Evolutionary conservation across 352 stramenopile genomes (phyloP).

Genomic region (Phytophthora brassicae): DNA sequence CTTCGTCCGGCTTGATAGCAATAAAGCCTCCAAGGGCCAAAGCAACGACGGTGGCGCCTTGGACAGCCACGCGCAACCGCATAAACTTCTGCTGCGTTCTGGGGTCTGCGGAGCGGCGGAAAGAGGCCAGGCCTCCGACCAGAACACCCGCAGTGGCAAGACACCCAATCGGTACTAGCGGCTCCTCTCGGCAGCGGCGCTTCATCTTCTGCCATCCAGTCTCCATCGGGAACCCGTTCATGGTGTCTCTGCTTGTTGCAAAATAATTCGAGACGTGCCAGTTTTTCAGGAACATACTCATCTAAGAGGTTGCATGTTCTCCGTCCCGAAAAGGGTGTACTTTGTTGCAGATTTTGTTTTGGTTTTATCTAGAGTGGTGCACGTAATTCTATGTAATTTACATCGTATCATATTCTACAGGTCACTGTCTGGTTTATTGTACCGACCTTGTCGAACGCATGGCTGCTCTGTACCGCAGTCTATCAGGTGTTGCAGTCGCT

Average conservation of each 20-base stretch:
- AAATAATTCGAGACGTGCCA: conserved; percentile 20
- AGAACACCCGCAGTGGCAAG: conserved; percentile 65
- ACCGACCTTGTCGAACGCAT: neutral
- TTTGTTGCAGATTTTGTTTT: neutral
- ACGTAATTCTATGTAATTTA: neutral
- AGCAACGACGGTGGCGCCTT: conserved; percentile 71
- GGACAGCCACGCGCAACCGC: conserved; percentile 68
- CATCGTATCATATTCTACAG: neutral
- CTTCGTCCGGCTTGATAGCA: conserved; percentile 53
- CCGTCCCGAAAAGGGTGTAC: neutral
- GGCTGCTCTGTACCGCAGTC: neutral
- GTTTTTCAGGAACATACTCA: neutral
- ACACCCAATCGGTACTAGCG: conserved; percentile 74
- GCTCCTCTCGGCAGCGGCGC: conserved; percentile 69
- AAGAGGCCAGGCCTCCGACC: conserved; percentile 62
- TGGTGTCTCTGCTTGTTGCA: conserved; percentile 7
- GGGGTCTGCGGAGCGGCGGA: conserved; percentile 61
- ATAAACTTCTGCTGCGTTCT: conserved; percentile 84
- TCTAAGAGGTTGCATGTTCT: neutral
- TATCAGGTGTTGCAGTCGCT: conserved; percentile 9
- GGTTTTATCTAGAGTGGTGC: conserved; percentile 2
- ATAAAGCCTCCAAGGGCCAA: conserved; percentile 70
- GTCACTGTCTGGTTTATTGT: no score
- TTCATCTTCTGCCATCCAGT: conserved; percentile 83
- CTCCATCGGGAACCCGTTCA: conserved; percentile 48